These are phyloP conservation scores for Fraxinus paxiana DNA, from an alignment of 305 asterid species.

Conservation along the genomic window DNA sequence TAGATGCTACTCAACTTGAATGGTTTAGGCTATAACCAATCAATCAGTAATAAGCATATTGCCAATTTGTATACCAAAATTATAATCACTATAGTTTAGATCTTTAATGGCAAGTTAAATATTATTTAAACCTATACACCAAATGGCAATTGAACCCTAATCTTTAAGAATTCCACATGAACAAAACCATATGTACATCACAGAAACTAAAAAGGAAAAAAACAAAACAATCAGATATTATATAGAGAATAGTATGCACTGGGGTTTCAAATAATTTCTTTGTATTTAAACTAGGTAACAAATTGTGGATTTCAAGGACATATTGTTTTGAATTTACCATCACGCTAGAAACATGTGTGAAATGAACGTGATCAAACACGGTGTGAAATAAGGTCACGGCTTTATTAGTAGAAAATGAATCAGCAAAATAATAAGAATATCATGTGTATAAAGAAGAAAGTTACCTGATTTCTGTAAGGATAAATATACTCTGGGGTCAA, in stretches of 20 bases:
- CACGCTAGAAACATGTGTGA: neutral
- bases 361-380: neutral
- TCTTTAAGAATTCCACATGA: neutral
- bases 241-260: neutral
- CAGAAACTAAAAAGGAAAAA: neutral
- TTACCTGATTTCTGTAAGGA: slow-evolving; percentile 94
- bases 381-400: slow-evolving; percentile 1
- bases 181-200: neutral
- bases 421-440: neutral
- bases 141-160: slow-evolving; percentile 10
- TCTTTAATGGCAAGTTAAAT: neutral
- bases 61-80: neutral
- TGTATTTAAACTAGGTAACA: neutral
- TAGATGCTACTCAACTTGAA: neutral
- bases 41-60: neutral
- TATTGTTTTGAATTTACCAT: neutral
- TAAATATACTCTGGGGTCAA: slow-evolving; percentile 75
- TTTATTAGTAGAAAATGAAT: neutral
- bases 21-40: neutral
- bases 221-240: neutral
- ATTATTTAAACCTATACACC: neutral
- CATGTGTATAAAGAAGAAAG: neutral
- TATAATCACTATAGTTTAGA: neutral
- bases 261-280: neutral
- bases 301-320: neutral